Evolutionary conservation across 106 monocot species (phyloP), one percentile per base, ranked within the genome.

Genomic region (Hemerocallis citrina): DNA sequence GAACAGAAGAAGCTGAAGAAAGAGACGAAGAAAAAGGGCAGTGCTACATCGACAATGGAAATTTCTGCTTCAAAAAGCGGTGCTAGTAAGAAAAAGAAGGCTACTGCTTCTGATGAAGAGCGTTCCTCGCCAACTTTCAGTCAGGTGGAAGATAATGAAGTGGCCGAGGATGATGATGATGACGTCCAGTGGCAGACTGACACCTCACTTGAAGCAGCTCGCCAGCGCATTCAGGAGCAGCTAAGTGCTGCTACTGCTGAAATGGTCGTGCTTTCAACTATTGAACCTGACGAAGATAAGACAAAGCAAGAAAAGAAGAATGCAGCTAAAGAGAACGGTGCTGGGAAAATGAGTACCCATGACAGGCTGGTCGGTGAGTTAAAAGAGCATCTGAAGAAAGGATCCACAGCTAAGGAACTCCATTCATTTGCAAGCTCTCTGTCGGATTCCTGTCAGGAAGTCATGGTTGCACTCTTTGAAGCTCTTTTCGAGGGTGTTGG

Each of bases 1-100:
- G 88, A 88, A 29, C 83, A 70, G 34, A 89, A 75, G 73, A 89
- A 81, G 63, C 31, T 75, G 51, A 89, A 89, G 75, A 89, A 89
- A 59, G 89, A 80, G 6, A 28, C 58, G 0, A 79, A 21, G 15
- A 74, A 75, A 70, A 70, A 70, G 45, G 38, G 17, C 16, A 21
- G 50, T 50, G 22, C 50, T 27, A 25, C 9, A 22, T 50, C 34
- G 6, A 57, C 30, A 12, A 57, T 17, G 34, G 56, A 57, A 57
- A 16, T 27, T 22, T 25, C 56, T 2, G 4, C 56, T 19, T 57
- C 65, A 17, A 65, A 54, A 11, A 13, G 50, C 38, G 25, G 46
- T 33, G 29, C 25, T n/a, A 81, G 80, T 59, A 75, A 78, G 45
- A 57, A 57, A 34, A 57, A 57, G 50, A 57, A 35, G 36, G 36